phyloP scores from a whole-genome alignment of 1,284 basidiomycete species.

The Sporisorium reilianum region DNA sequence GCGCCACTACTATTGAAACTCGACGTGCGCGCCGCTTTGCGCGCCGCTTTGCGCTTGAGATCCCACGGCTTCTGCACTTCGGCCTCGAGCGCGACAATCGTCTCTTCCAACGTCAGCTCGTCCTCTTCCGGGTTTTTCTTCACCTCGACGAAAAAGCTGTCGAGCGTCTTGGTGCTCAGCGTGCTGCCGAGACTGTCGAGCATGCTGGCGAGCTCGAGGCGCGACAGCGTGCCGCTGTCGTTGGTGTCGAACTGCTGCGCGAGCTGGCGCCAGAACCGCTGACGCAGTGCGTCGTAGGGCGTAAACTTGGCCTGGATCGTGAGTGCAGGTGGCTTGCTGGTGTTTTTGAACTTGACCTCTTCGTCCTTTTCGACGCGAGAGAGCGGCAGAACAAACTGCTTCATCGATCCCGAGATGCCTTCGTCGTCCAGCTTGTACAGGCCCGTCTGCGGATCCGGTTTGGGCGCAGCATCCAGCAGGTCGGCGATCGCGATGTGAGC shows the following conservation, averaged over 20 bases:
- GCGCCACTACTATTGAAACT: slow-evolving; percentile 38
- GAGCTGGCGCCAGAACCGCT: slow-evolving; percentile 87
- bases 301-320: slow-evolving; percentile 86
- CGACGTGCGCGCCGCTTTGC: slow-evolving; percentile 4
- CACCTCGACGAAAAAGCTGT: slow-evolving; percentile 71
- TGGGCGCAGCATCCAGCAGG: slow-evolving; percentile 57
- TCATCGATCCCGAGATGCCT: slow-evolving; percentile 36
- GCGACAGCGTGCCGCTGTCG: slow-evolving; percentile 82
- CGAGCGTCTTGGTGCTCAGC: slow-evolving; percentile 83
- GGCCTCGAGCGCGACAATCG: slow-evolving; percentile 51
- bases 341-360: slow-evolving; percentile 50
- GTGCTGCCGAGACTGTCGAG: slow-evolving; percentile 96
- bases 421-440: slow-evolving; percentile 53
- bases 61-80: slow-evolving; percentile 58
- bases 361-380: slow-evolving; percentile 48
- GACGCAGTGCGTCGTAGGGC: slow-evolving; percentile 78
- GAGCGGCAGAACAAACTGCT: slow-evolving; percentile 54
- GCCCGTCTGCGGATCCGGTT: slow-evolving; percentile 54
- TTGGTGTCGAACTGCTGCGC: slow-evolving; percentile 91
- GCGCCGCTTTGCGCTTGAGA: slow-evolving; percentile 40
- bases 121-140: slow-evolving; percentile 78
- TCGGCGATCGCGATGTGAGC: slow-evolving; percentile 47
- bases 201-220: slow-evolving; percentile 92
- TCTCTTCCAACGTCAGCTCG: slow-evolving; percentile 82
- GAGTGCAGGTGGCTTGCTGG: slow-evolving; percentile 35